Percentiles rank a stretch among this genome's conserved stretches.
Conservation (phyloP, 148 eudicot species). For the Chenopodium quinoa region DNA sequence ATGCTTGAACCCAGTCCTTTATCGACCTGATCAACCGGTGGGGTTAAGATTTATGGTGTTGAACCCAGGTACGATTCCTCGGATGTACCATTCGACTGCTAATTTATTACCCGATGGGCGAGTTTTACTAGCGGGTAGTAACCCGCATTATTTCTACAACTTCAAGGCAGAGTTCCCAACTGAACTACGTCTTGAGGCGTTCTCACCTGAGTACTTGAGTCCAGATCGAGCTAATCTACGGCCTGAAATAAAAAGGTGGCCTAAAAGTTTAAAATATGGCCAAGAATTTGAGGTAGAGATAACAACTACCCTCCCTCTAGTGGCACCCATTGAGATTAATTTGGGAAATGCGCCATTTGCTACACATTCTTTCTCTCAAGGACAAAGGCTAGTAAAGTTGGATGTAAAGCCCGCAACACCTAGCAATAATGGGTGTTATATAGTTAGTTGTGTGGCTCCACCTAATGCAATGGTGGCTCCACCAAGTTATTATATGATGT, state of each 20-base stretch:
- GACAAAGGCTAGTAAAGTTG: conserved; percentile 79
- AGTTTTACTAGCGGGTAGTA: conserved; percentile 77
- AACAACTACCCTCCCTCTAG: conserved; percentile 46
- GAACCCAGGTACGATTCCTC: conserved; percentile 59
- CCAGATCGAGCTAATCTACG: conserved; percentile 49
- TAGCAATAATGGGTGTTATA: conserved; percentile 35
- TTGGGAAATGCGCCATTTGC: conserved; percentile 81
- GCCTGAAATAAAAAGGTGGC: conserved; percentile 41
- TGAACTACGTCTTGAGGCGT: conserved; percentile 71
- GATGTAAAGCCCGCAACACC: conserved; percentile 36
- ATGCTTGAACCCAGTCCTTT: conserved; percentile 62
- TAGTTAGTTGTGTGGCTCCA: conserved; percentile 57
- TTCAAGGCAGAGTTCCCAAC: conserved; percentile 55
- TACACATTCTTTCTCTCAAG: conserved; percentile 90
- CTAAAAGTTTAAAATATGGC: conserved; percentile 45
- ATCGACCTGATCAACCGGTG: conserved; percentile 59
- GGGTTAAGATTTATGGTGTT: conserved; percentile 77
- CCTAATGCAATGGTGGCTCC: conserved; percentile 66
- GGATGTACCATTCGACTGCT: conserved; percentile 94
- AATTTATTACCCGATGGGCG: conserved; percentile 86
- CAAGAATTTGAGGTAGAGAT: conserved; percentile 47
- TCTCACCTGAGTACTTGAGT: conserved; percentile 76
- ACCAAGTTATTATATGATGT: conserved; percentile 87
- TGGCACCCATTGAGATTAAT: conserved; percentile 65
- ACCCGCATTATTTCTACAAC: conserved; percentile 73